Evolutionary conservation across 192 early-diverging fungal genomes (phyloP).

Genomic region (Endogone sp.): DNA sequence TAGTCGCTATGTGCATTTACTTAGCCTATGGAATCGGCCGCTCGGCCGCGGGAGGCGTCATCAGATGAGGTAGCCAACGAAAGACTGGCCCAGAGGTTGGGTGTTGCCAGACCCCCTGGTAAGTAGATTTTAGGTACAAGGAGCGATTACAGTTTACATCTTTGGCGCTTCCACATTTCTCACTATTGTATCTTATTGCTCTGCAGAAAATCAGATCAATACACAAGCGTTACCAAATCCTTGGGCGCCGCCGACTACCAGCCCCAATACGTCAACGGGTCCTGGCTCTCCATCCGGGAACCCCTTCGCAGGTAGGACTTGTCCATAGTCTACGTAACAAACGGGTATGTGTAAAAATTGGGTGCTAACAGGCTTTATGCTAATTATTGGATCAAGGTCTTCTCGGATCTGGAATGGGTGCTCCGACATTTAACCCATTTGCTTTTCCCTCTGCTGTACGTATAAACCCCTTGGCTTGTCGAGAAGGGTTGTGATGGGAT

Average conservation of each 20-base stretch:
- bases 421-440: too few species aligned
- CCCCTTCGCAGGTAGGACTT: slow-evolving; percentile 20
- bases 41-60: slow-evolving; percentile 27
- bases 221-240: slow-evolving; percentile 54
- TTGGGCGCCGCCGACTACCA: slow-evolving; percentile 36
- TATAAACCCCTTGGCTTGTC: background rate
- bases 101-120: slow-evolving; percentile 46
- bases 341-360: too few species aligned
- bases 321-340: too few species aligned
- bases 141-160: background rate
- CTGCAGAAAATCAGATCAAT: slow-evolving; percentile 44
- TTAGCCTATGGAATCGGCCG: slow-evolving; percentile 53
- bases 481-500: too few species aligned
- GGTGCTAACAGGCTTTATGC: too few species aligned
- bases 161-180: background rate
- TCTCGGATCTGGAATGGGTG: too few species aligned
- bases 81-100: slow-evolving; percentile 47
- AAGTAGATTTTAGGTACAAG: slow-evolving; percentile 2
- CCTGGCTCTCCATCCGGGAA: background rate
- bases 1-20: too few species aligned
- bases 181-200: background rate
- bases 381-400: too few species aligned
- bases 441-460: too few species aligned
- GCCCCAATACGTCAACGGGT: too few species aligned
- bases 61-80: slow-evolving; percentile 47